These are phyloP conservation scores for Mycosphaerella sp. DNA, from an alignment of 2,329 filamentous ascomycete genomes.

Conservation along the genomic window DNA sequence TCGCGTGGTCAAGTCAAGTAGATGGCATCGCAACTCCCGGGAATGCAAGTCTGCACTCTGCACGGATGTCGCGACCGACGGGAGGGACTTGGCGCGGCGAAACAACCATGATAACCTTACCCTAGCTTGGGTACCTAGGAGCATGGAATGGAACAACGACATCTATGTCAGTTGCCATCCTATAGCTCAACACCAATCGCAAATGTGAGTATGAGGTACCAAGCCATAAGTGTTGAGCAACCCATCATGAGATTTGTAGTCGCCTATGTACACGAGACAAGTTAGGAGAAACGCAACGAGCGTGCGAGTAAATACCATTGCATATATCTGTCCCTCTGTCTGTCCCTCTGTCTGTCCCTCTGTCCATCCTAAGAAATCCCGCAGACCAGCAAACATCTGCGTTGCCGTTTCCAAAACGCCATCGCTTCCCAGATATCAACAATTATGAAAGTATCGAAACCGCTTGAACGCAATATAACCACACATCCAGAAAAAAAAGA, in stretches of 20 bases:
- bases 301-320: conserved; percentile 1
- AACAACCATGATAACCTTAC: too few species aligned
- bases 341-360: not conserved
- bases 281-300: conserved; percentile 1
- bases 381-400: not conserved
- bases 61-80: too few species aligned
- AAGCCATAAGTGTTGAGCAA: not conserved
- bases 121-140: too few species aligned
- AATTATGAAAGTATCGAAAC: conserved; percentile 2
- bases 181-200: not conserved
- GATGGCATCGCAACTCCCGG: too few species aligned
- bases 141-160: too few species aligned
- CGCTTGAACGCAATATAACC: conserved; percentile 7
- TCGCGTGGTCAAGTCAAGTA: too few species aligned
- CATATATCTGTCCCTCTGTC: not conserved
- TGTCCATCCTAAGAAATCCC: not conserved
- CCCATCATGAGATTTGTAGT: conserved; percentile 1
- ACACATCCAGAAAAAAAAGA: not conserved
- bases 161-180: too few species aligned
- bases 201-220: not conserved
- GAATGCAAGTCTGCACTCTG: too few species aligned
- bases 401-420: conserved; percentile 3
- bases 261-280: conserved; percentile 1
- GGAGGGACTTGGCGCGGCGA: too few species aligned
- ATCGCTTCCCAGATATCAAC: conserved; percentile 5